Evolutionary conservation across 169 alveolate species (phyloP), one percentile per base, ranked within the genome.

Genomic region (Cardiosporidium cionae): DNA sequence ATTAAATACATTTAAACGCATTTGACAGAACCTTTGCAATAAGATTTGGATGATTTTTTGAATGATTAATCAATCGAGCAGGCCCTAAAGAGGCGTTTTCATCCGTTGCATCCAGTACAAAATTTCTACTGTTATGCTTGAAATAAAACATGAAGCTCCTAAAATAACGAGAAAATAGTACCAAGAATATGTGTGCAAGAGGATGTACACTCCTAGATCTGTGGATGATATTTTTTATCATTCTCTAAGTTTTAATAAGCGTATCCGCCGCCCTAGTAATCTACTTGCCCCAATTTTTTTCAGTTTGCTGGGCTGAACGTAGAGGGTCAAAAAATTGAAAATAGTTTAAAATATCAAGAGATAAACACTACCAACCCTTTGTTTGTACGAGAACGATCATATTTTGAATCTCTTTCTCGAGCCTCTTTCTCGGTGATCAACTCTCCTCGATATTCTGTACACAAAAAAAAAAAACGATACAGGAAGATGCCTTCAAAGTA

Each of bases 91-190:
- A 81, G 6, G 77, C 74, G 62, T 73, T 76, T 80, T 91, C 95
- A 37, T 89, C 94, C 22, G 94, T 91, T n/a, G 95, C 92, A 70
- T 91, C 95, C 62, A 91, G 86, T 65, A 92, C 80, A 72, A 90
- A 89, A 62, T 82, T 81, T 71, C 78, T 81, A 44, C 78, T 84
- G 23, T 90, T 84, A 65, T 78, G 71, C 32, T 88, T 88, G 86
- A 91, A 91, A 67, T 89, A 90, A 69, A 87, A 91, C 87, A 91
- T 91, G 66, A 78, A 91, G 27, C 93, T 90, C 68, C 94, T 89
- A 68, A 32, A 65, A 22, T 73, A 37, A 27, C 9, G 3, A 27
- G 5, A 28, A 3, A 25, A 44, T n/a, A 52, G 52, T 28, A 7
- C 4, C 66, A 4, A 3, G 28, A 25, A 9, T 52, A 52, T 52